Evolutionary conservation across 2,329 filamentous ascomycete genomes (phyloP).

Genomic region (Onygenales sp.): DNA sequence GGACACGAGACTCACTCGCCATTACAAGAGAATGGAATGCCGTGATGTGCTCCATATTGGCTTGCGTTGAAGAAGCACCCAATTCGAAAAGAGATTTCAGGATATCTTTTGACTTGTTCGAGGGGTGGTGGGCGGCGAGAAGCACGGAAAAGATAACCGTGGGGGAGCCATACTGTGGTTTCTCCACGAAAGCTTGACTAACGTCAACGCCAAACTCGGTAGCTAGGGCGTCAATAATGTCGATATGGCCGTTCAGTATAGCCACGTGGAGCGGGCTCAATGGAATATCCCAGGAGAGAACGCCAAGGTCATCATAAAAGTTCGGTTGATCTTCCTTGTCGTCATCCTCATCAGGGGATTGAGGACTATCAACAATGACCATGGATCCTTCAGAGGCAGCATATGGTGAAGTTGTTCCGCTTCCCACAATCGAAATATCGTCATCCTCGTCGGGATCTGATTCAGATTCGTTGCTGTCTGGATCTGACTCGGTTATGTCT

Average conservation of each 20-base stretch:
- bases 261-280: slow-evolving; percentile 70
- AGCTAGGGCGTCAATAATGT: slow-evolving; percentile 60
- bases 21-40: slow-evolving; percentile 53
- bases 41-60: slow-evolving; percentile 51
- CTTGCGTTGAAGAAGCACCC: slow-evolving; percentile 62
- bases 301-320: slow-evolving; percentile 62
- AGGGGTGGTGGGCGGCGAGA: slow-evolving; percentile 52
- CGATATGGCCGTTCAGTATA: slow-evolving; percentile 61
- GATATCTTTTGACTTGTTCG: slow-evolving; percentile 54
- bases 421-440: slow-evolving; percentile 22
- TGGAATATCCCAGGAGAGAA: slow-evolving; percentile 68
- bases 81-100: slow-evolving; percentile 49
- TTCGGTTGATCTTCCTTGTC: slow-evolving; percentile 50
- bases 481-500: neutral
- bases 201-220: slow-evolving; percentile 67
- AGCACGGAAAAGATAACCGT: slow-evolving; percentile 55
- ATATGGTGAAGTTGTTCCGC: slow-evolving; percentile 32
- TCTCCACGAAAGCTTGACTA: slow-evolving; percentile 46
- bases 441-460: slow-evolving; percentile 7
- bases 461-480: slow-evolving; percentile 10
- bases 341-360: slow-evolving; percentile 19
- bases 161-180: slow-evolving; percentile 28
- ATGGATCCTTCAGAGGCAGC: slow-evolving; percentile 59
- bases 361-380: slow-evolving; percentile 46
- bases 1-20: slow-evolving; percentile 15